Evolutionary conservation across 2,329 filamentous ascomycete species (phyloP), one percentile per base, ranked within the genome.

Genomic region (Ustulina deusta): DNA sequence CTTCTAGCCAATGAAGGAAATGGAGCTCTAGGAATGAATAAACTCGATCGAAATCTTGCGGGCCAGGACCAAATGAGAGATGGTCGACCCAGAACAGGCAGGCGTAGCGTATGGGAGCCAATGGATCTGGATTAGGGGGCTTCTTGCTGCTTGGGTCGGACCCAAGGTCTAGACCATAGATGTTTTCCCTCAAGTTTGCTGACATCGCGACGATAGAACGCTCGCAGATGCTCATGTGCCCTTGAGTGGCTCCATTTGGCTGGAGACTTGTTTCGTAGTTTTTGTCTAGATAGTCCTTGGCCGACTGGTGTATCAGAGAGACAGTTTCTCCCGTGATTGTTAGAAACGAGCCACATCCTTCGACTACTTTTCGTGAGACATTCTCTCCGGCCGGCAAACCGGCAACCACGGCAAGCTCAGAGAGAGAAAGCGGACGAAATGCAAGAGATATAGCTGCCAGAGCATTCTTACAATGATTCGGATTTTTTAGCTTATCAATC

Each of bases 1-100:
- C 54, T 44, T 57, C 54, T 9, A 57, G 36, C 54, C 54, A 57
- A 10, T 57, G 22, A 17, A 57, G 22, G 38, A 57, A 29, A 17
- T 42, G 20, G 13, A 2, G 17, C 15, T 44, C 6, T 5, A 57
- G 6, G 29, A 57, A 57, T 13, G 51, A 55, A 13, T 7, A 25
- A 15, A 55, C 51, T 38, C 13, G 17, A 25, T 38, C 34, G 11
- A 6, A 36, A 36, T 36, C 6, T 6, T 11, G 6, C 6, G 6
- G 6, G 20, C 6, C 27, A 54, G 11, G 29, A 17, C 49, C 17
- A 27, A n/a, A 25, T 15, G 32, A 10, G 3, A 57, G 38, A 29
- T 57, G 36, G 29, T 44, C 38, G 22, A 57, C 38, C 54, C 38
- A 57, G 38, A 27, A 44, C 11, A 42, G 5, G 25, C 54, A 57